Conservation (phyloP, 352 stramenopile genomes). For the Globisporangium mamillatum region DNA sequence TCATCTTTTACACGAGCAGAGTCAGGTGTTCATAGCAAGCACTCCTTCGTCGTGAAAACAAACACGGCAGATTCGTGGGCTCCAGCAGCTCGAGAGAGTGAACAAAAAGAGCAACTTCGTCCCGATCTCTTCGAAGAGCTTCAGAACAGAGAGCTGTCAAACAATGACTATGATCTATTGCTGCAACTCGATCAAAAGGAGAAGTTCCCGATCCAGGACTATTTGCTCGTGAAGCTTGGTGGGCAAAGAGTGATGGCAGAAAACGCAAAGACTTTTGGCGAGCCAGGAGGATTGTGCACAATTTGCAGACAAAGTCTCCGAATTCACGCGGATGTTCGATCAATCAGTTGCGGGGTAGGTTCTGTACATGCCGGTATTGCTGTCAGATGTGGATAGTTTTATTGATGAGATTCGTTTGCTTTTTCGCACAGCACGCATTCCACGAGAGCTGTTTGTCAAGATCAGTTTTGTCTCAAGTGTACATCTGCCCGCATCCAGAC, state of each 20-base stretch:
- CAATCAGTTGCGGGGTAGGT: slow-evolving; percentile 51
- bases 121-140: slow-evolving; percentile 47
- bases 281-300: slow-evolving; percentile 33
- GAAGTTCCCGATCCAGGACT: slow-evolving; percentile 70
- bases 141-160: slow-evolving; percentile 71
- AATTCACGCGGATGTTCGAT: slow-evolving; percentile 55
- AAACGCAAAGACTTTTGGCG: slow-evolving; percentile 50
- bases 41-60: slow-evolving; percentile 73
- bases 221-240: slow-evolving; percentile 48
- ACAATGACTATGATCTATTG: slow-evolving; percentile 82
- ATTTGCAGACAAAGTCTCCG: slow-evolving; percentile 62
- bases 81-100: slow-evolving; percentile 41
- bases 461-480: slow-evolving; percentile 64
- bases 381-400: not conserved
- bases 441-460: slow-evolving; percentile 74
- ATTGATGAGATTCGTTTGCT: not conserved
- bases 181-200: slow-evolving; percentile 62
- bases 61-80: slow-evolving; percentile 56
- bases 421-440: slow-evolving; percentile 54
- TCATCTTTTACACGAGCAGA: slow-evolving; percentile 25
- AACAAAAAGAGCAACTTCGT: slow-evolving; percentile 18
- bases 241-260: slow-evolving; percentile 42
- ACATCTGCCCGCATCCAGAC: slow-evolving; percentile 44
- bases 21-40: slow-evolving; percentile 56
- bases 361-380: not conserved